Base-by-base conservation (phyloP, 2,329 filamentous ascomycete species). In the Lasiodiplodia gonubiensis region DNA sequence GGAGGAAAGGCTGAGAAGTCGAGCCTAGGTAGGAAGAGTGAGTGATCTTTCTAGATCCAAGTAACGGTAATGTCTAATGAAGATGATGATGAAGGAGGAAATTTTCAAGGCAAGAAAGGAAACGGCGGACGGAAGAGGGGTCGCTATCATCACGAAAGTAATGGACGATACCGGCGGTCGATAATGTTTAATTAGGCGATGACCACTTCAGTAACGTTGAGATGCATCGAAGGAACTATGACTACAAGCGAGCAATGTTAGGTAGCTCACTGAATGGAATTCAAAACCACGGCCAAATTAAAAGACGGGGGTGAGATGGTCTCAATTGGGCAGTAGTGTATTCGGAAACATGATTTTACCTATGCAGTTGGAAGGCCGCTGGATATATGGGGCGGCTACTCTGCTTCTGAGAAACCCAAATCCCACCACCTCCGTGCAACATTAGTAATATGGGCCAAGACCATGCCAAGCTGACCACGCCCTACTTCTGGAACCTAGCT, bases 341-440 rank as follows among this genome's bases (percentile, higher is more conserved):
- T 46, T 46, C 7, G 42, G 39, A 21, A 46, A 18, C 42, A 18
- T 21, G 18, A 8, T 21, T 11, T 46, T 46, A n/a, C 42, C 42
- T 54, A 54, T 2, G 25, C 33, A 35, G 30, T n/a, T 18, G 25
- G 18, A 21, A 16, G 18, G 27, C 52, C 27, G 18, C 18, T n/a
- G n/a, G 21, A 33, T 55, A 10, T 39, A 46, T 14, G 18, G n/a
- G 42, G 4, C 21, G 21, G 25, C 2, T 37, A 37, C 46, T 25
- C 25, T 12, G 11, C 25, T 12, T 21, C 35, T 7, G 21, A 25
- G 7, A 37, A 16, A 16, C 21, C 27, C 30, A 6, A 33, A 33
- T 2, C 16, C 59, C 59, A 63, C 42, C 59, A 37, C 7, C 35
- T 61, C 25, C 42, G 23, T 42, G 57, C 42, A 63, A 51, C 5